Percentiles rank a stretch among this genome's conserved stretches.
phyloP scores from a whole-genome alignment of 2,329 filamentous ascomycete genomes.

The Apiospora hydei region DNA sequence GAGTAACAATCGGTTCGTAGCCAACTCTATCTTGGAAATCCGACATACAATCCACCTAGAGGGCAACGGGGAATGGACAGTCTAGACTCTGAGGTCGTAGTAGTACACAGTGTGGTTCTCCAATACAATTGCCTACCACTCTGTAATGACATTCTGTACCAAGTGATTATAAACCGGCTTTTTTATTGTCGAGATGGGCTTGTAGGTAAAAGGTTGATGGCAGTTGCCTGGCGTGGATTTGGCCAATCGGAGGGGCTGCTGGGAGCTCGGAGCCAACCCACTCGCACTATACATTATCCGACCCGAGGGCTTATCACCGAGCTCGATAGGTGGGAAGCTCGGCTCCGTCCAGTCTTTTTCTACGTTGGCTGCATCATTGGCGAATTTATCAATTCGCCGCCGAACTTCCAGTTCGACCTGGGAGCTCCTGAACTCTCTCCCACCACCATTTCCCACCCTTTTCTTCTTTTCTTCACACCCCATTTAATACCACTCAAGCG shows the following conservation, averaged over 20 bases:
- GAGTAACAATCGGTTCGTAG: too few species aligned
- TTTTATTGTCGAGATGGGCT: too few species aligned
- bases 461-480: conserved; percentile 5
- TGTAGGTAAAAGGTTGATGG: too few species aligned
- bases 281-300: conserved; percentile 10
- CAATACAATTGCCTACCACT: too few species aligned
- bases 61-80: too few species aligned
- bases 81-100: too few species aligned
- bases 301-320: conserved; percentile 20
- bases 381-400: conserved; percentile 18
- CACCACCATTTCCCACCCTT: not conserved
- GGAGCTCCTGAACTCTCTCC: not conserved
- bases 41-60: too few species aligned
- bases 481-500: not conserved
- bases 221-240: not conserved
- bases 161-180: too few species aligned
- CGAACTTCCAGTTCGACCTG: conserved; percentile 15
- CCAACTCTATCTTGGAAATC: too few species aligned
- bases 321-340: conserved; percentile 19
- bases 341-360: conserved; percentile 19
- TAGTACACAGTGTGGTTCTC: too few species aligned
- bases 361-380: conserved; percentile 18
- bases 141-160: too few species aligned
- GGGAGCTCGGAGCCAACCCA: not conserved
- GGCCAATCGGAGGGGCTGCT: not conserved